phyloP scores from a whole-genome alignment of 345 rosid genomes.

The Atalantia buxifolia region DNA sequence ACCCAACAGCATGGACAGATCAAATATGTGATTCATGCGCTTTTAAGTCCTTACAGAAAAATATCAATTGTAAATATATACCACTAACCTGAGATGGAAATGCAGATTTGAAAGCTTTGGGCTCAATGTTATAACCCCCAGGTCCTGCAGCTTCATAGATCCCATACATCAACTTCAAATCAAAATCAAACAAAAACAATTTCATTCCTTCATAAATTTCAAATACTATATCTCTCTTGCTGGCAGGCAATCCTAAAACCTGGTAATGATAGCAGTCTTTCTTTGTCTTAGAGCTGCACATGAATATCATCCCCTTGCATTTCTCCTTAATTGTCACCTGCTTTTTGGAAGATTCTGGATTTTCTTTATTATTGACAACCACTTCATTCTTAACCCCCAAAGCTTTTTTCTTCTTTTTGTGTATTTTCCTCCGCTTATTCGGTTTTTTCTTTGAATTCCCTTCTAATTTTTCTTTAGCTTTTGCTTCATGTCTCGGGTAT shows the following conservation, averaged over 20 bases:
- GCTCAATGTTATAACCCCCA: constrained; percentile 33
- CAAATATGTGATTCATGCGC: neutral
- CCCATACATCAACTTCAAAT: constrained; percentile 28
- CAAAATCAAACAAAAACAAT: constrained; percentile 30
- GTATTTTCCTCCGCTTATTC: neutral
- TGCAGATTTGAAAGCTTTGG: constrained; percentile 26
- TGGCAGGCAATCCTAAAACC: constrained; percentile 33
- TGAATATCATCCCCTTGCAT: constrained; percentile 28
- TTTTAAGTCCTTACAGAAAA: neutral
- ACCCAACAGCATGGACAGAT: neutral
- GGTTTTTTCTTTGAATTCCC: constrained; percentile 6
- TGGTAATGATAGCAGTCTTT: constrained; percentile 26
- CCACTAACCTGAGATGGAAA: constrained; percentile 33
- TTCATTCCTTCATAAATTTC: constrained; percentile 27
- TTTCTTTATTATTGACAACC: neutral
- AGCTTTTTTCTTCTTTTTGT: constrained; percentile 4
- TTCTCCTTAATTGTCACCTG: neutral
- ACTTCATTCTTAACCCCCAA: constrained; percentile 1
- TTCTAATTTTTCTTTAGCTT: constrained; percentile 5
- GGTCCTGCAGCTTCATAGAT: constrained; percentile 31
- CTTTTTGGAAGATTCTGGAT: constrained; percentile 13
- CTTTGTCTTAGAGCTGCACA: constrained; percentile 34
- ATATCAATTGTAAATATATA: neutral
- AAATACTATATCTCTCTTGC: constrained; percentile 24
- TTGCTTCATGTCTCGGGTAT: neutral